phyloP scores from a whole-genome alignment of 2,329 filamentous ascomycete species.

The Thyridium curvatum region DNA sequence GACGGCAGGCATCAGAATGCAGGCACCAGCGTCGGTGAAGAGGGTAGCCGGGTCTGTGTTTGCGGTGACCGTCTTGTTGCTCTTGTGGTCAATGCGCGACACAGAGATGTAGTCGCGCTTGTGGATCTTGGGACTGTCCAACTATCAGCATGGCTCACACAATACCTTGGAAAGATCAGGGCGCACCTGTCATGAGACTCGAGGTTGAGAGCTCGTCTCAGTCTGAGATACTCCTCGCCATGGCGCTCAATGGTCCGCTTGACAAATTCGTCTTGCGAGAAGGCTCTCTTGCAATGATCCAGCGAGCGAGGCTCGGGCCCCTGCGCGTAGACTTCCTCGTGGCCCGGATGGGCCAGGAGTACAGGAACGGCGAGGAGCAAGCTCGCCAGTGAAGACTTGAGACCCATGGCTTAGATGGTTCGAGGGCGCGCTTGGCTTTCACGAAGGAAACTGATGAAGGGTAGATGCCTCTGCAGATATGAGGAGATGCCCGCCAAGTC shows the following conservation, averaged over 20 bases:
- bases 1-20: conserved; percentile 38
- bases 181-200: conserved; percentile 10
- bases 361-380: conserved; percentile 15
- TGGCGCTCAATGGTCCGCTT: conserved; percentile 19
- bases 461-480: no score
- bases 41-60: conserved; percentile 22
- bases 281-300: conserved; percentile 17
- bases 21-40: conserved; percentile 30
- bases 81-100: conserved; percentile 21
- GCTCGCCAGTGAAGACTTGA: conserved; percentile 13
- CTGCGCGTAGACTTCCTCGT: conserved; percentile 7
- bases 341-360: conserved; percentile 17
- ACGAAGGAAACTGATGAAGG: no score
- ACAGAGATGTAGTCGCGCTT: conserved; percentile 22
- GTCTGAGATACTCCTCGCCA: conserved; percentile 15
- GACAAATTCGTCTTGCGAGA: conserved; percentile 17
- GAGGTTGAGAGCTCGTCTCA: conserved; percentile 15
- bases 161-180: neutral
- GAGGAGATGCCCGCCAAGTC: no score
- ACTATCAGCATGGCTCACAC: neutral
- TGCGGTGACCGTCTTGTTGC: conserved; percentile 19
- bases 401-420: conserved; percentile 10
- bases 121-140: conserved; percentile 10
- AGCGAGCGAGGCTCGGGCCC: conserved; percentile 19
- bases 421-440: no score